phyloP scores from a whole-genome alignment of 2,329 filamentous ascomycete species.

The Fusarium compactum region DNA sequence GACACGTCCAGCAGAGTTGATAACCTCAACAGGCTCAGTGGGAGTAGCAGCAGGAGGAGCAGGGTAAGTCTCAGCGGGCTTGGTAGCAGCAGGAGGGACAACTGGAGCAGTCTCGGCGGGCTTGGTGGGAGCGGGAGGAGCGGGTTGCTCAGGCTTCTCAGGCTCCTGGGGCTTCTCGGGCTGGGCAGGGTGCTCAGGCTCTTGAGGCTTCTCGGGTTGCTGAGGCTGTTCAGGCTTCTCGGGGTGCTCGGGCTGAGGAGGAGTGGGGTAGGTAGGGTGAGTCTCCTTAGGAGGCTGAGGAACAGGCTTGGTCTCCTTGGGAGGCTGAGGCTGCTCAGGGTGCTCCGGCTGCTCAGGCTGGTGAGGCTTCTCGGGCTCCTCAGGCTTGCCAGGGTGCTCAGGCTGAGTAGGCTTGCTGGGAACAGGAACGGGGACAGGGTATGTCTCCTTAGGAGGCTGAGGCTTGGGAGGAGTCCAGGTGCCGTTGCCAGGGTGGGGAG shows the following conservation, averaged over 20 bases:
- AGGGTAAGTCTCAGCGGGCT: not conserved
- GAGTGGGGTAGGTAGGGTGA: slow-evolving; percentile 3
- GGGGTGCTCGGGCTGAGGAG: slow-evolving; percentile 4
- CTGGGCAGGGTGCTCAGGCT: slow-evolving; percentile 6
- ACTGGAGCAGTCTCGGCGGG: slow-evolving; percentile 13
- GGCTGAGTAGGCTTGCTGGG: not conserved
- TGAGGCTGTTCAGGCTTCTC: slow-evolving; percentile 5
- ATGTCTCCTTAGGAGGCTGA: slow-evolving; percentile 26
- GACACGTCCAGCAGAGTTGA: slow-evolving; percentile 31
- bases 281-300: slow-evolving; percentile 9
- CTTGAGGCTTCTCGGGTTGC: slow-evolving; percentile 2
- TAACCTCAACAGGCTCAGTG: not conserved
- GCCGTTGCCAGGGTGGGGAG: slow-evolving; percentile 23
- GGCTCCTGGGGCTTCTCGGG: slow-evolving; percentile 12
- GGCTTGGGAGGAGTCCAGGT: slow-evolving; percentile 30
- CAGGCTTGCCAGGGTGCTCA: slow-evolving; percentile 9
- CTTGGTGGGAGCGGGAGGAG: slow-evolving; percentile 13
- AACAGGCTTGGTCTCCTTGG: slow-evolving; percentile 17
- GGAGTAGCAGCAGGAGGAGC: not conserved
- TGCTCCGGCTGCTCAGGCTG: not conserved
- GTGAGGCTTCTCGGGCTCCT: not conserved
- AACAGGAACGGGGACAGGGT: slow-evolving; percentile 5
- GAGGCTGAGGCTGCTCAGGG: slow-evolving; percentile 12
- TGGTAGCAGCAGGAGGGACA: not conserved
- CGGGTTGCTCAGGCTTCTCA: not conserved